phyloP scores from a whole-genome alignment of 495 filamentous ascomycete genomes.

The Hypoxylon intermedium region DNA sequence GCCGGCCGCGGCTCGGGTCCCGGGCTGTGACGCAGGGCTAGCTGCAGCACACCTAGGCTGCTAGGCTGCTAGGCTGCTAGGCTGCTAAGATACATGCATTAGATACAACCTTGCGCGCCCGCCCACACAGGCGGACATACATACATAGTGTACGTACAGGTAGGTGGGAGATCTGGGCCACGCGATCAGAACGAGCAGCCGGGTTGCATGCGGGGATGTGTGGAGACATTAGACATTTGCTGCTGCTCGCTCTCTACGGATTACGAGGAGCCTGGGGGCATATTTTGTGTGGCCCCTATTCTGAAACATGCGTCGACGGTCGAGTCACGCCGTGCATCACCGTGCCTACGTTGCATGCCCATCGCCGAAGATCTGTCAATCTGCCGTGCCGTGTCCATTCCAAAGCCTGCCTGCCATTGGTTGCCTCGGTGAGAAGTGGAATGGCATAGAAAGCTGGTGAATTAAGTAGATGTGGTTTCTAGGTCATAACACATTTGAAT shows the following conservation, averaged over 20 bases:
- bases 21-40: constrained; percentile 37
- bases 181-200: constrained; percentile 29
- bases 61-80: no score
- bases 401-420: constrained; percentile 1
- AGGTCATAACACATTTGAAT: not conserved
- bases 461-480: constrained; percentile 3
- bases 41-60: constrained; percentile 35
- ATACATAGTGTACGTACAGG: constrained; percentile 9
- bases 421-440: not conserved
- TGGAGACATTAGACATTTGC: constrained; percentile 20
- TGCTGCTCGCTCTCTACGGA: not conserved
- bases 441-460: constrained; percentile 8
- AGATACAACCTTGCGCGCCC: constrained; percentile 21
- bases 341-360: constrained; percentile 18
- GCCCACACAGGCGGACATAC: constrained; percentile 1
- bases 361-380: constrained; percentile 33
- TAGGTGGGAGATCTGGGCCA: constrained; percentile 21
- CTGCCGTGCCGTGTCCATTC: constrained; percentile 7
- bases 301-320: constrained; percentile 25
- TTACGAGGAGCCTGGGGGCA: no score
- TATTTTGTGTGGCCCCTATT: constrained; percentile 1
- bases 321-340: constrained; percentile 33
- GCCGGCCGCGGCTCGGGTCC: constrained; percentile 33
- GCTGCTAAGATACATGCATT: no score
- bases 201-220: constrained; percentile 33